These are phyloP conservation scores for Euphrasia confusa DNA, from an alignment of 257 asterid genomes.

Conservation along the genomic window DNA sequence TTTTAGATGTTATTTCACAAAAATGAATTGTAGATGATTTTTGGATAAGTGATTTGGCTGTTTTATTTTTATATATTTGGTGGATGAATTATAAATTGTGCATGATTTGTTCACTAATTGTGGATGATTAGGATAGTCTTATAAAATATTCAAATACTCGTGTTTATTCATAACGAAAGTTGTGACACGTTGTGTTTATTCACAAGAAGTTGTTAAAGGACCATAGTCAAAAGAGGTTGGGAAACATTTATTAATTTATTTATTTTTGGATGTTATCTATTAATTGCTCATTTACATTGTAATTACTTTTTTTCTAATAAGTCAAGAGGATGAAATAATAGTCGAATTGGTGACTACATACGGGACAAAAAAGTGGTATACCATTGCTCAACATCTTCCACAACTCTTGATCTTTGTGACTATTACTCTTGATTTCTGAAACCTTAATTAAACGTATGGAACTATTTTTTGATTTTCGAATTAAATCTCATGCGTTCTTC, in stretches of 20 bases:
- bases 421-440: conserved; percentile 6
- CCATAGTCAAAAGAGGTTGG: conserved; percentile 96
- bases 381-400: conserved; percentile 87
- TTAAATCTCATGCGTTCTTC: not conserved
- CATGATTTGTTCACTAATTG: too few species aligned
- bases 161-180: too few species aligned
- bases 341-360: conserved; percentile 61
- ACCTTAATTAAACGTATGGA: not conserved
- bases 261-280: conserved; percentile 16
- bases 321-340: conserved; percentile 84
- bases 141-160: too few species aligned
- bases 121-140: too few species aligned
- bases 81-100: too few species aligned
- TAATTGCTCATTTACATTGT: conserved; percentile 15
- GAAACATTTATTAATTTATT: conserved; percentile 12
- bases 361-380: conserved; percentile 97
- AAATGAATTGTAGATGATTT: too few species aligned
- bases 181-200: too few species aligned
- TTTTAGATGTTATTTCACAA: too few species aligned
- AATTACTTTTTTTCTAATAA: conserved; percentile 3
- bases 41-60: too few species aligned
- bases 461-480: not conserved
- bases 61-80: too few species aligned
- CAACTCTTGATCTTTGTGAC: conserved; percentile 12
- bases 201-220: conserved; percentile 92